Base-by-base conservation (phyloP, 225 moss, liverwort and hornwort genomes). In the Bryum argenteum region DNA sequence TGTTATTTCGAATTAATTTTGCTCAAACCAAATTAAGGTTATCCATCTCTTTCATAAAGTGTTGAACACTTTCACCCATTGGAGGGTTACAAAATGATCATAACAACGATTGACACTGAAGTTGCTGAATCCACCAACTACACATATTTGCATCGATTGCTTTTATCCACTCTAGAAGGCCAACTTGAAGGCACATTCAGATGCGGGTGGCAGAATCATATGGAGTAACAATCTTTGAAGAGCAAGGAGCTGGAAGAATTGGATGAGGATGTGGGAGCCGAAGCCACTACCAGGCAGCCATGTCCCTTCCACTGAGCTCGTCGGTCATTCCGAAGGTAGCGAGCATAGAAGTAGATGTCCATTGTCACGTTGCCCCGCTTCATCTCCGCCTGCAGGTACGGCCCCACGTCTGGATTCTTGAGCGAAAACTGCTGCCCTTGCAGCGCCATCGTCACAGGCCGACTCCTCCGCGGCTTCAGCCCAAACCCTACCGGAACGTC, bases 401-500 rank as follows among this genome's bases (percentile, higher is more conserved):
- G 20, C 0, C 69, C 77, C 11, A 54, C 19, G 4, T 72, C 59
- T 5, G 54, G 0, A 10, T 65, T 51, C 62, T 1, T 50, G 41
- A 80, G 23, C 45, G 21, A 16, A 45, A 45, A 6, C 2, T 52
- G 5, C 18, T 20, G 19, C 43, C 5, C 51, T 9, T 47, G 8
- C 8, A 68, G 10, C 23, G 41, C 13, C 5, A 70, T 5, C 19
- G 1, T 0, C 45, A 73, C 73, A 0, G 16, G 2, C 33, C 59
- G 69, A 20, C 65, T 65, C 17, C 44, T 3, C 4, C 28, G 54
- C 17, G 43, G 79, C 51, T 70, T 69, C 11, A 74, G 13, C 9
- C 42, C 21, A 37, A 74, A 79, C 7, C 18, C 52, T 42, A 79
- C 11, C 43, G 68, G 64, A 4, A 70, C 7, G 38, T 41, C 55